These are phyloP conservation scores for Tolypocladium ovalisporum DNA, from an alignment of 2,329 filamentous ascomycete species.

Conservation along the genomic window DNA sequence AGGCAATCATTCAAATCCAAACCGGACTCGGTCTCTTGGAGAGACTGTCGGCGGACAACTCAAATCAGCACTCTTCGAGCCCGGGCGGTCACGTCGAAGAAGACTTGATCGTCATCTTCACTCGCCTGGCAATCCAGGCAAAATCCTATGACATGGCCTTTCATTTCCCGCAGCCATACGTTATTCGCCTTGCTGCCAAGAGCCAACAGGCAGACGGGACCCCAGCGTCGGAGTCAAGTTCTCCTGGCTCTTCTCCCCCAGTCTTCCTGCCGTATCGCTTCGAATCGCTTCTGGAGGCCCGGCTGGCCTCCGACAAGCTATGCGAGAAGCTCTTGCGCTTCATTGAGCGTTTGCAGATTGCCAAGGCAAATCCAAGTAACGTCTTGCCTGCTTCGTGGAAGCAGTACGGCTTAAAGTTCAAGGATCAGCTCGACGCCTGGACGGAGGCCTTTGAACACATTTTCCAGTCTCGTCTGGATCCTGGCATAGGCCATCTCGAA, in stretches of 20 bases:
- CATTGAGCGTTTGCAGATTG: conserved; percentile 40
- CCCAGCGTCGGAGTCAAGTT: conserved; percentile 7
- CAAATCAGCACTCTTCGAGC: conserved; percentile 2
- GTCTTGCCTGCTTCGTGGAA: conserved; percentile 37
- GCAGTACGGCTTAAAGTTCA: conserved; percentile 36
- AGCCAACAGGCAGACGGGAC: conserved; percentile 20
- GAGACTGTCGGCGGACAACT: conserved; percentile 23
- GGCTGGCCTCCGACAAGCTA: conserved; percentile 44
- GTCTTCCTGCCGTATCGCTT: conserved; percentile 26
- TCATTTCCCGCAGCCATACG: conserved; percentile 52
- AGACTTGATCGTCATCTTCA: conserved; percentile 53
- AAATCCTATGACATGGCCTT: conserved; percentile 61
- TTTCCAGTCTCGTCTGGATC: conserved; percentile 35
- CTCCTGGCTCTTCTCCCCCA: conserved; percentile 7
- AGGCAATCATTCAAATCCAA: conserved; percentile 52
- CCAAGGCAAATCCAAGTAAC: conserved; percentile 39
- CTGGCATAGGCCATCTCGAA: conserved; percentile 40
- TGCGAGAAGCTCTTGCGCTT: conserved; percentile 47
- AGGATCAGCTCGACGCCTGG: conserved; percentile 42
- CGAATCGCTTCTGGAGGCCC: conserved; percentile 39
- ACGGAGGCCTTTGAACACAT: conserved; percentile 44
- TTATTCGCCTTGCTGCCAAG: conserved; percentile 34
- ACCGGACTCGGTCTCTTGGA: conserved; percentile 44
- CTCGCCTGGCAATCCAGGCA: conserved; percentile 51
- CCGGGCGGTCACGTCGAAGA: conserved; percentile 40